Conservation (phyloP, 1,284 basidiomycete species). For the Trametes versicolor region DNA sequence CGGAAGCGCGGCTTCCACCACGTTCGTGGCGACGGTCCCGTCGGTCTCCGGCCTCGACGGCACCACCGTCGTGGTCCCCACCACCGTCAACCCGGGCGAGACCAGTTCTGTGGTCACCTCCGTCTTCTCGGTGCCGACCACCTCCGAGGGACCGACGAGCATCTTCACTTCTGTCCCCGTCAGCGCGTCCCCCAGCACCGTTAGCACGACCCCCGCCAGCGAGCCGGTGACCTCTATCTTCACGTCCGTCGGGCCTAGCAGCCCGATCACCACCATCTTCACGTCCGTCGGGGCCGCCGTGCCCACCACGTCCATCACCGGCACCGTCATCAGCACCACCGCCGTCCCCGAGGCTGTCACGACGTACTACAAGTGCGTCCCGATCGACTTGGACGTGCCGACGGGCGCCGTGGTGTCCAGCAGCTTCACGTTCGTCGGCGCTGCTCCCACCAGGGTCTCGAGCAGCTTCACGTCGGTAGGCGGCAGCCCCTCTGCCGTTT, state of each 20-base stretch:
- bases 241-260: background rate
- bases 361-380: constrained; percentile 8
- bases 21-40: too few relatives aligned
- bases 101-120: background rate
- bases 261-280: too few relatives aligned
- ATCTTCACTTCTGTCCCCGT: constrained; percentile 1
- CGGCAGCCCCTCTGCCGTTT: background rate
- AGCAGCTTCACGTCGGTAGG: background rate
- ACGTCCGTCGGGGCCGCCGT: background rate
- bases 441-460: background rate
- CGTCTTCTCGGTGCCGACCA: background rate
- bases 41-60: background rate
- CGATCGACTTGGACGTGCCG: background rate
- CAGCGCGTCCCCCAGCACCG: background rate
- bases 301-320: constrained; percentile 1
- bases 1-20: too few relatives aligned
- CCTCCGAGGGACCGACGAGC: background rate
- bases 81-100: background rate
- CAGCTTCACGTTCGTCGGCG: background rate
- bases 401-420: background rate
- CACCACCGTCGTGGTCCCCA: background rate
- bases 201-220: background rate
- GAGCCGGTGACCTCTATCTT: constrained; percentile 1
- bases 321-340: constrained; percentile 1
- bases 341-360: background rate